Base-by-base conservation (phyloP, 257 asterid species). In the Thymus mandschuricus region DNA sequence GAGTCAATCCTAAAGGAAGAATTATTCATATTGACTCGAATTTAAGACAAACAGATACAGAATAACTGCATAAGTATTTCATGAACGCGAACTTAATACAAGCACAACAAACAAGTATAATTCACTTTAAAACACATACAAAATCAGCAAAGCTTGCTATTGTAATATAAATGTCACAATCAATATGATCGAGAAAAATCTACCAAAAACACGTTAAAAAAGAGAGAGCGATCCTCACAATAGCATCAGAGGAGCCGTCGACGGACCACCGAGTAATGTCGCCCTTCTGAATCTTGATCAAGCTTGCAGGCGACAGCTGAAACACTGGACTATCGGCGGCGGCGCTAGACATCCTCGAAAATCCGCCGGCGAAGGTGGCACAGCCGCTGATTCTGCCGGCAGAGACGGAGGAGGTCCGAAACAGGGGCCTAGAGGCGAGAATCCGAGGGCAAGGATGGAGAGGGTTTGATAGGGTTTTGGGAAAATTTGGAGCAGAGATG, bases 161-260 rank as follows among this genome's bases (percentile, higher is more conserved):
- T 44, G 55, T 11, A 34, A 51, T 30, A 71, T 10, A 50, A 51
- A 52, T 61, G 33, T 29, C 33, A 50, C 44, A 10, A 48, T 50
- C 46, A 46, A 49, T 64, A 13, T 35, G 50, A 72, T 78, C 50
- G 55, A 64, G 64, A 50, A 63, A 63, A 29, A 75, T 31, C 29
- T 1, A 59, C 10, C 40, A n/a, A 48, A 55, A 63, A 3, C 35
- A 46, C 7, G 41, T 38, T 5, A 40, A 63, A 48, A 50, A 45
- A 66, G 55, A 57, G 66, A 68, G 60, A 55, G 58, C 46, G 77
- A 69, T 50, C 27, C 59, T 83, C 88, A 92, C 98, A 67, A 95
- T 89, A 66, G 98, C 97, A 56, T 95, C 98, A 69, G 99, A 86
- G 64, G 96, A 87, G 74, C 97, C 92, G 55, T 95, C 94, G 58